Evolutionary conservation across 2,329 filamentous ascomycete species (phyloP).

Genomic region (Fusarium floridanum): DNA sequence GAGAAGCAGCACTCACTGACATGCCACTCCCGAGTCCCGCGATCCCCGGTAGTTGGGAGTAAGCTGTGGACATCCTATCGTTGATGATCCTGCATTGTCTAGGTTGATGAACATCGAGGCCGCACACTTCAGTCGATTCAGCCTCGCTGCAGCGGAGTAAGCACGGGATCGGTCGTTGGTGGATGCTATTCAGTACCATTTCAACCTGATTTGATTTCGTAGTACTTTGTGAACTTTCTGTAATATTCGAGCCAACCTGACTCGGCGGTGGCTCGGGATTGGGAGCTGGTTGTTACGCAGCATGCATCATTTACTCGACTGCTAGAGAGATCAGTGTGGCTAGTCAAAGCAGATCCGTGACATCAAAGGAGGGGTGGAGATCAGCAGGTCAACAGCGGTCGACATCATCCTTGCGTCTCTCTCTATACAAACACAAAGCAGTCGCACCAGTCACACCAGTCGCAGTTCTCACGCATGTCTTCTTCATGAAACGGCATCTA

Average conservation of each 20-base stretch:
- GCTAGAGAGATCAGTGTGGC: not conserved
- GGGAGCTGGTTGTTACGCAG: not conserved
- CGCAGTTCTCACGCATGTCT: too few species aligned
- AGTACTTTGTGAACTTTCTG: not conserved
- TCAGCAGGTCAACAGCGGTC: too few species aligned
- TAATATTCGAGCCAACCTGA: not conserved
- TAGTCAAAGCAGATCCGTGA: not conserved
- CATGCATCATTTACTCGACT: not conserved
- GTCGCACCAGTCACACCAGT: too few species aligned
- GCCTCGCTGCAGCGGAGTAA: not conserved
- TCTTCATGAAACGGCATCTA: too few species aligned
- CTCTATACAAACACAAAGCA: too few species aligned
- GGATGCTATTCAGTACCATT: not conserved
- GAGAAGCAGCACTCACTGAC: not conserved
- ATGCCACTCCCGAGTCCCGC: not conserved
- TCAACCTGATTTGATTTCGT: not conserved
- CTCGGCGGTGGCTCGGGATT: not conserved
- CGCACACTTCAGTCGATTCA: not conserved
- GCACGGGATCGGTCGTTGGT: not conserved
- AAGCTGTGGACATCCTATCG: not conserved
- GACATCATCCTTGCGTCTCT: too few species aligned
- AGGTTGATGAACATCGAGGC: not conserved
- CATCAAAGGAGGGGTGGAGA: not conserved
- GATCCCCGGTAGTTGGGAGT: not conserved
- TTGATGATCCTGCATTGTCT: not conserved